phyloP scores from a whole-genome alignment of 228 moss, liverwort and hornwort species.

The Sphagnum magellanicum region DNA sequence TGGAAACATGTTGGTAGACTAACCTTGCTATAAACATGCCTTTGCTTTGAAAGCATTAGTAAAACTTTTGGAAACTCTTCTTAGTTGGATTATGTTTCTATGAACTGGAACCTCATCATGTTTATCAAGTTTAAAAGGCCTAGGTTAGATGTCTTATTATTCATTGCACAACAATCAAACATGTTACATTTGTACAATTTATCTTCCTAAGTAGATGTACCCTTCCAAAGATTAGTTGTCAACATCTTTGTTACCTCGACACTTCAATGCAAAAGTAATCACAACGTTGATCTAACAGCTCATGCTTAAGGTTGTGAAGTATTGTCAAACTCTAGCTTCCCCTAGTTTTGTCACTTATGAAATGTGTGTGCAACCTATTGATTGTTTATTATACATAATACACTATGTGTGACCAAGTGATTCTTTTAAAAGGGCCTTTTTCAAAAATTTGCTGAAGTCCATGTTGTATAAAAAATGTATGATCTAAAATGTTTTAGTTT shows the following conservation, averaged over 20 bases:
- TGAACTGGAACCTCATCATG: too few species aligned
- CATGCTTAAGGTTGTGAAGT: constrained; percentile 71
- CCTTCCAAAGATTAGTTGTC: constrained; percentile 87
- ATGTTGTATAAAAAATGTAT: too few species aligned
- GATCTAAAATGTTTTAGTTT: too few species aligned
- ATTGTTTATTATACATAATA: too few species aligned
- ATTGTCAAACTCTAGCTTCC: neutral
- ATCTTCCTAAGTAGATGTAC: constrained; percentile 42
- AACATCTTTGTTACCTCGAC: constrained; percentile 66
- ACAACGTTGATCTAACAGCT: constrained; percentile 61
- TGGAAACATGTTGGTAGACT: constrained; percentile 80
- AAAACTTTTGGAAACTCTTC: too few species aligned
- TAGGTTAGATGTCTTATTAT: neutral
- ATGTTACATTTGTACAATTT: neutral
- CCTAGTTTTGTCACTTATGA: too few species aligned
- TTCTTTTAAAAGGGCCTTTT: too few species aligned
- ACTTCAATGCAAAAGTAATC: constrained; percentile 57
- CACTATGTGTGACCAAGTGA: too few species aligned
- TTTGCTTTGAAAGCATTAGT: neutral
- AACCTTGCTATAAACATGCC: neutral
- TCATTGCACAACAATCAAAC: neutral
- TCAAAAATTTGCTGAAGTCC: too few species aligned
- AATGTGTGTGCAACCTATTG: too few species aligned
- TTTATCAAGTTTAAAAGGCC: neutral
- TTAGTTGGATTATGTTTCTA: too few species aligned